These are phyloP conservation scores for Candida quercuum DNA, from an alignment of 805 yeast genomes.

Conservation along the genomic window DNA sequence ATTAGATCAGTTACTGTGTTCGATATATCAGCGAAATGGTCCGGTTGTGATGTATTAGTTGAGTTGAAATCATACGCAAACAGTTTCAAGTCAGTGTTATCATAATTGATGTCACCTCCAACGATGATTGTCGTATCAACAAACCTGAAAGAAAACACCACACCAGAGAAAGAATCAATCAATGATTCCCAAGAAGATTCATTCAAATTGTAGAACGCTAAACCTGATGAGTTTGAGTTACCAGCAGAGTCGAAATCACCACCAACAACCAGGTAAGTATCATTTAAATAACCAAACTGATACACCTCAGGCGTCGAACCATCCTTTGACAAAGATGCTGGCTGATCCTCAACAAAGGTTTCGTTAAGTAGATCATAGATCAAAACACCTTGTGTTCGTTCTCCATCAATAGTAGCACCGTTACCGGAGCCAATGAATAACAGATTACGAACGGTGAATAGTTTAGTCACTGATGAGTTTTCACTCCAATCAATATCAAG, in stretches of 20 bases:
- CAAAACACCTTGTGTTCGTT: slow-evolving; percentile 38
- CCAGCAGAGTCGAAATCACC: slow-evolving; percentile 66
- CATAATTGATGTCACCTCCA: slow-evolving; percentile 50
- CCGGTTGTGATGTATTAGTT: slow-evolving; percentile 24
- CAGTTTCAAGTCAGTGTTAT: slow-evolving; percentile 35
- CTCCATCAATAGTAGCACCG: slow-evolving; percentile 20
- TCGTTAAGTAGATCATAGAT: slow-evolving; percentile 43
- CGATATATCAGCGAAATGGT: slow-evolving; percentile 14
- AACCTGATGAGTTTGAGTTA: slow-evolving; percentile 46
- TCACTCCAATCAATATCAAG: slow-evolving; percentile 25
- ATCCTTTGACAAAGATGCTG: slow-evolving; percentile 12
- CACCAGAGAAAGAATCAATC: slow-evolving; percentile 40
- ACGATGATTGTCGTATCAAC: slow-evolving; percentile 34
- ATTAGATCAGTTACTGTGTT: slow-evolving; percentile 34
- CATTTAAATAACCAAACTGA: slow-evolving; percentile 27
- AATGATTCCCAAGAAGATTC: slow-evolving; percentile 48
- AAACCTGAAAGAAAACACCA: slow-evolving; percentile 49
- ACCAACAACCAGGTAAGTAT: slow-evolving; percentile 54
- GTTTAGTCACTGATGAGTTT: slow-evolving; percentile 11
- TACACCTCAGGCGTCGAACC: slow-evolving; percentile 32
- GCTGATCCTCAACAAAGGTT: slow-evolving; percentile 12
- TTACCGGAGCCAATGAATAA: slow-evolving; percentile 45
- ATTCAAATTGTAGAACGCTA: slow-evolving; percentile 61
- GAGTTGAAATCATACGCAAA: slow-evolving; percentile 49
- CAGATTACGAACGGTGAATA: slow-evolving; percentile 13